These are phyloP conservation scores for Metschnikowia borealis DNA, from an alignment of 805 yeast species.

Conservation along the genomic window DNA sequence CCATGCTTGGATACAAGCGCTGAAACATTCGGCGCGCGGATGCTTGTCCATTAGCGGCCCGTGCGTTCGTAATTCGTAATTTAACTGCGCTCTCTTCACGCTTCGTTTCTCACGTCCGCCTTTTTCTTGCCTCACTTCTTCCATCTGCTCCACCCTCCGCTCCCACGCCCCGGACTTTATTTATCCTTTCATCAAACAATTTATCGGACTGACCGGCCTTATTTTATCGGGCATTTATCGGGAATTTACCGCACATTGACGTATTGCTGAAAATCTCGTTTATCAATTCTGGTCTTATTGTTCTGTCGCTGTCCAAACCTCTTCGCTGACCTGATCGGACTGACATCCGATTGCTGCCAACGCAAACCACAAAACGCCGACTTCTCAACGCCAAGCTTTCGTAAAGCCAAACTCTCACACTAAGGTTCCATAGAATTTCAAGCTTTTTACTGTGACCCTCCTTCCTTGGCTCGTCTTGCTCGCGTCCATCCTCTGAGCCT, in stretches of 20 bases:
- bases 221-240: no score
- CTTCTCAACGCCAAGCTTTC: no score
- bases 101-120: neutral
- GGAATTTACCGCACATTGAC: neutral
- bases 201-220: neutral
- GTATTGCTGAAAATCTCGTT: neutral
- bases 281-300: no score
- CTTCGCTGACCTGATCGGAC: no score
- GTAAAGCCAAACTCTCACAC: no score
- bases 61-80: slow-evolving; percentile 4
- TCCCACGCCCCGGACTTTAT: neutral
- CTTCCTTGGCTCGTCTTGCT: neutral
- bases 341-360: no score
- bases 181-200: neutral
- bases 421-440: no score
- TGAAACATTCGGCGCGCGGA: slow-evolving; percentile 3
- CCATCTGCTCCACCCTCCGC: neutral
- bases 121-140: neutral
- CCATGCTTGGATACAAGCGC: neutral
- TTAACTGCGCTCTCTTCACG: slow-evolving; percentile 2
- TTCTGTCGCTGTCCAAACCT: no score
- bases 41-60: slow-evolving; percentile 4
- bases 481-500: neutral
- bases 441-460: neutral
- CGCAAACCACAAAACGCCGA: no score